Evolutionary conservation across 768 basidiomycete species (phyloP).

Genomic region (Amanita rubescens): DNA sequence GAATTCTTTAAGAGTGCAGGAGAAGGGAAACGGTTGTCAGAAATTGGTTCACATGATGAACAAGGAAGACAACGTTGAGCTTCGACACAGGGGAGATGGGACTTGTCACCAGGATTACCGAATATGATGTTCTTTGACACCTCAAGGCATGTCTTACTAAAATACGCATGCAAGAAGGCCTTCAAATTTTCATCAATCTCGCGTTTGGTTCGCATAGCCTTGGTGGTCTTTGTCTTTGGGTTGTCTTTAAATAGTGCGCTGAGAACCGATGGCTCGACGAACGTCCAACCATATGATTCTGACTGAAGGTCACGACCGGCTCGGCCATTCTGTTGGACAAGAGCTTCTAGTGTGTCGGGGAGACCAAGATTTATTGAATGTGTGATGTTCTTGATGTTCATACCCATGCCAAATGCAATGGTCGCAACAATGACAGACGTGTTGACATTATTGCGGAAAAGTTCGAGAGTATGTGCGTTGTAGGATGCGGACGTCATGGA

Average conservation of each 20-base stretch:
- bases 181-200: background rate
- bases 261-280: conserved; percentile 8
- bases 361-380: conserved; percentile 16
- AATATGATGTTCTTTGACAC: background rate
- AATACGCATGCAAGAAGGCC: background rate
- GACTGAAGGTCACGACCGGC: conserved; percentile 11
- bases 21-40: background rate
- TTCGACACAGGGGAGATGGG: background rate
- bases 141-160: background rate
- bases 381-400: conserved; percentile 14
- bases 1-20: background rate
- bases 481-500: conserved; percentile 12
- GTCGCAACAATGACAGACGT: conserved; percentile 14
- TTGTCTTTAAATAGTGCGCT: background rate
- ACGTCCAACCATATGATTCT: conserved; percentile 11
- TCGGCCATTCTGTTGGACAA: conserved; percentile 15
- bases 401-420: conserved; percentile 17
- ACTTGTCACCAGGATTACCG: background rate
- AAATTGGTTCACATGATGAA: background rate
- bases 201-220: background rate
- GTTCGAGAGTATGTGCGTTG: conserved; percentile 12
- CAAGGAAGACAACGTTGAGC: background rate
- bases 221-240: background rate
- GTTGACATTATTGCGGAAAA: conserved; percentile 10
- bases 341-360: conserved; percentile 8